Conservation (phyloP, 2,329 filamentous ascomycete genomes). For the Exophiala sp. region DNA sequence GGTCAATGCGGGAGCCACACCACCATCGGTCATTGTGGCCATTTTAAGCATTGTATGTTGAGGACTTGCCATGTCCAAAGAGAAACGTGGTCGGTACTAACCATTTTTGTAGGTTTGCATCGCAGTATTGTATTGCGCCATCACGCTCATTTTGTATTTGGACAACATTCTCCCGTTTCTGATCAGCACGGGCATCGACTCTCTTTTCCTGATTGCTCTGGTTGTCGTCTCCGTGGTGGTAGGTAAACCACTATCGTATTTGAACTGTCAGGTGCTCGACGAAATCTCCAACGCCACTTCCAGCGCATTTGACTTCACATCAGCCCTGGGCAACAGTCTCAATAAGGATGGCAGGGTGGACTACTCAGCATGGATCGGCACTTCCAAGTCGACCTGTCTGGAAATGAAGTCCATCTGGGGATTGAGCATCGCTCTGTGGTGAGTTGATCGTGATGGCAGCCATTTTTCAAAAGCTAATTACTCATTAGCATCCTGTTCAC, state of each 20-base stretch:
- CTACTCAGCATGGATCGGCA: conserved; percentile 56
- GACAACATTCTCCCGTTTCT: conserved; percentile 74
- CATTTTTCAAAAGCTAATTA: conserved; percentile 5
- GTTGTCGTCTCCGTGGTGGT: conserved; percentile 74
- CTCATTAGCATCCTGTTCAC: conserved; percentile 59
- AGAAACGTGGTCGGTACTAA: background rate
- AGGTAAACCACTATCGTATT: conserved; percentile 74
- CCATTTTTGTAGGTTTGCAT: conserved; percentile 62
- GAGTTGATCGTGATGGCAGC: conserved; percentile 31
- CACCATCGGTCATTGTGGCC: conserved; percentile 70
- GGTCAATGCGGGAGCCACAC: conserved; percentile 60
- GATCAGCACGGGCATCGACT: conserved; percentile 63
- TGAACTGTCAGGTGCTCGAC: conserved; percentile 63
- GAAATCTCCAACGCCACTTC: conserved; percentile 45
- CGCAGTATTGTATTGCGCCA: conserved; percentile 71
- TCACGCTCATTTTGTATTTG: conserved; percentile 77
- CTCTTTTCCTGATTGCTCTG: conserved; percentile 68
- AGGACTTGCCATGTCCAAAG: conserved; percentile 7
- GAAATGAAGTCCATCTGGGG: conserved; percentile 89
- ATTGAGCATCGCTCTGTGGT: conserved; percentile 72
- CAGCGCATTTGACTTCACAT: conserved; percentile 53
- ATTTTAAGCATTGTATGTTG: conserved; percentile 75
- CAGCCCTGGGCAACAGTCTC: conserved; percentile 51
- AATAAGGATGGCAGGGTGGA: conserved; percentile 49
- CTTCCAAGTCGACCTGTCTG: conserved; percentile 65